Evolutionary conservation across 768 basidiomycete species (phyloP).

Genomic region (Suillus cothurnatus): DNA sequence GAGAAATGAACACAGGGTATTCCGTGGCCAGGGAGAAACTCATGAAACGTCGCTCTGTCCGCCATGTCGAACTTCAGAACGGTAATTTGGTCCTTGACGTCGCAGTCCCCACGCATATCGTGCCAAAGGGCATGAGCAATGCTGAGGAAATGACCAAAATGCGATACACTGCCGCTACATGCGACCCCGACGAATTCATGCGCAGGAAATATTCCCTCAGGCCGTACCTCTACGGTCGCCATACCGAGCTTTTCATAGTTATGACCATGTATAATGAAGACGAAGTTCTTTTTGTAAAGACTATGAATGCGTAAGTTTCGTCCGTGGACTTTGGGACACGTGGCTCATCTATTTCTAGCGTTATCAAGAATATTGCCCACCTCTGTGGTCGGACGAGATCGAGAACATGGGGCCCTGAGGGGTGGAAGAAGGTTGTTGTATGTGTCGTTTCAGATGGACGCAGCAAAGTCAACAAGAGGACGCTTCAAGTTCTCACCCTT

Average conservation of each 20-base stretch:
- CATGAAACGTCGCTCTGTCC: constrained; percentile 78
- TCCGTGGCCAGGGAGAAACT: constrained; percentile 74
- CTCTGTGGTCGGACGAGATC: constrained; percentile 70
- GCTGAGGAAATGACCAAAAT: constrained; percentile 81
- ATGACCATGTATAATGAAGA: constrained; percentile 98
- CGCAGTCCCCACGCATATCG: constrained; percentile 74
- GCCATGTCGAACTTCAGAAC: constrained; percentile 76
- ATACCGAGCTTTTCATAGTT: constrained; percentile 92
- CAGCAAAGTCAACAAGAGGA: constrained; percentile 86
- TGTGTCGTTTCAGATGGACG: constrained; percentile 87
- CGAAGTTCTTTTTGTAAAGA: constrained; percentile 73
- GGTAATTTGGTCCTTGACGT: constrained; percentile 88
- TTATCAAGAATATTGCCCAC: constrained; percentile 85
- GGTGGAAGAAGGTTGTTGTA: constrained; percentile 90
- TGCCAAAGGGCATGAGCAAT: constrained; percentile 63
- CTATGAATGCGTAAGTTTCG: constrained; percentile 77
- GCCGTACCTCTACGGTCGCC: constrained; percentile 75
- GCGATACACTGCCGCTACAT: constrained; percentile 87
- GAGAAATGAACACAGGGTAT: constrained; percentile 57
- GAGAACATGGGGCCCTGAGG: constrained; percentile 84
- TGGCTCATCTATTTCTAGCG: constrained; percentile 42
- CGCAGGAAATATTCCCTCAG: constrained; percentile 73
- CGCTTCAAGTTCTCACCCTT: constrained; percentile 84
- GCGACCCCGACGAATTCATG: constrained; percentile 90
- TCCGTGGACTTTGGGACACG: constrained; percentile 6